Base-by-base conservation (phyloP, 371 early-diverging fungal species). In the Circinella umbellata region DNA sequence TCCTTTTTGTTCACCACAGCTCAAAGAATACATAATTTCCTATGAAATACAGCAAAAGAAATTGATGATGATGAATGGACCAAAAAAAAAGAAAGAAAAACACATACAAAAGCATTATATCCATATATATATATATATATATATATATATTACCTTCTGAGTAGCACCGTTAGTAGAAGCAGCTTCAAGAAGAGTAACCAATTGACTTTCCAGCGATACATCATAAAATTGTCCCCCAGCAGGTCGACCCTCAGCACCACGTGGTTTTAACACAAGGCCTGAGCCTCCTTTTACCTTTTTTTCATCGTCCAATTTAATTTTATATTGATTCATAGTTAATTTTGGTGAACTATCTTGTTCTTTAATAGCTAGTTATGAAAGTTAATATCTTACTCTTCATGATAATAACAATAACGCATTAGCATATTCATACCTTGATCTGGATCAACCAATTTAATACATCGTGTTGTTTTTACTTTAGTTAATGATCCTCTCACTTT, bases 161-260 rank as follows among this genome's bases (percentile, higher is more conserved):
- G 73, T 80, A 11, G 51, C 66, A 13, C 82, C 82, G 1, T 65
- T 61, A 0, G 36, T 46, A 1, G 69, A 75, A 11, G 76, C 66
- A 36, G 70, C 69, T 14, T 59, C 27, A 5, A 80, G 39, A 15
- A 71, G 55, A 27, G 72, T 60, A 36, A 71, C 61, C 0, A 69
- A 18, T 59, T 78, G 81, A 9, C 48, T 35, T 14, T 73, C 75
- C 8, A 80, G 3, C 4, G 72, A 11, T 15, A 18, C 27, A 53
- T 77, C 80, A 8, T 63, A 53, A 27, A 64, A 68, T 7, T 68
- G 5, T 49, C 66, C 71, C 2, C 59, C 46, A 39, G 63, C 15
- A 13, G 15, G 61, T 48, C 27, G 61, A 3, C 42, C 7, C 1
- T 61, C 48, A 34, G 36, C 49, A 17, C 37, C 18, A n/a, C 38